A percentile compares a stretch with the other conserved stretches of the same genome.
phyloP scores from a whole-genome alignment of 495 filamentous ascomycete species.

The Elasticomyces elasticus region DNA sequence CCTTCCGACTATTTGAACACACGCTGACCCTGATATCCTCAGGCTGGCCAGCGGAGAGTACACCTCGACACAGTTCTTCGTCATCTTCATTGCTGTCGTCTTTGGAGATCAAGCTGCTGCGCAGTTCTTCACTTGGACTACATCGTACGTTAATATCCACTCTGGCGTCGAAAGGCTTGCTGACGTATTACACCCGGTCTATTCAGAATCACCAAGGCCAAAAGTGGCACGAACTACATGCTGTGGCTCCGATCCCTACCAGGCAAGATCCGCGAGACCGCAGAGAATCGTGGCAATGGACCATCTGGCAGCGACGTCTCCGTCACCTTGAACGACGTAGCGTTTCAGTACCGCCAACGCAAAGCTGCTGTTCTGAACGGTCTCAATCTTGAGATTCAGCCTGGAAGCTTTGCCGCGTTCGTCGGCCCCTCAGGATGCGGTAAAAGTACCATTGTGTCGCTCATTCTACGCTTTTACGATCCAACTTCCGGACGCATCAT shows the following conservation, averaged over 20 bases:
- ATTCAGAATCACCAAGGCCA: conserved; percentile 40
- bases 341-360: conserved; percentile 20
- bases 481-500: conserved; percentile 21
- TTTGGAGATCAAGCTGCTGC: conserved; percentile 46
- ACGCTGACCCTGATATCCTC: no score
- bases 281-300: conserved; percentile 24
- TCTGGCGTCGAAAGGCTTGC: no score
- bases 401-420: conserved; percentile 57
- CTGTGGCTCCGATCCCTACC: conserved; percentile 35
- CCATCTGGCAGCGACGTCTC: conserved; percentile 43
- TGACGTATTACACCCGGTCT: no score
- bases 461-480: conserved; percentile 27
- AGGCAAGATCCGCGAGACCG: conserved; percentile 32
- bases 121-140: conserved; percentile 42
- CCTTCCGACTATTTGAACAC: no score
- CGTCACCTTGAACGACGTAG: conserved; percentile 43
- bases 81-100: conserved; percentile 51
- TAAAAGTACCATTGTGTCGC: conserved; percentile 50
- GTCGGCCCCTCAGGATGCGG: conserved; percentile 65
- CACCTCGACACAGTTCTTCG: conserved; percentile 42
- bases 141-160: no score
- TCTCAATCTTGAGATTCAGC: conserved; percentile 45
- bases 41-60: conserved; percentile 41
- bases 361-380: conserved; percentile 18
- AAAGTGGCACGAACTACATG: conserved; percentile 33